phyloP scores from a whole-genome alignment of 352 stramenopile genomes.

The Phytophthora niederhauseri region DNA sequence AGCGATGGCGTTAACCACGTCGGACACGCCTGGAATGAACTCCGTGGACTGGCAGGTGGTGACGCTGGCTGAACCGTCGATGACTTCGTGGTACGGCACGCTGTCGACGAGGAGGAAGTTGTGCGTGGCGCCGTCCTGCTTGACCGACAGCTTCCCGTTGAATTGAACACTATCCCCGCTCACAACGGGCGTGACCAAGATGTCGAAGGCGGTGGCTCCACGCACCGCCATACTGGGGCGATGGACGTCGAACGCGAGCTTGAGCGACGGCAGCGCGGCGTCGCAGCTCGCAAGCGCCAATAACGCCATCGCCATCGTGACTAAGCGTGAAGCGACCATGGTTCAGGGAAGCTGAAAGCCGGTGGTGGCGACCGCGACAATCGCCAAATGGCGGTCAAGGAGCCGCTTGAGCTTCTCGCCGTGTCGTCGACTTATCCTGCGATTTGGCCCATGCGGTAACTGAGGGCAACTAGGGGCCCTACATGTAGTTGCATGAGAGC shows the following conservation, averaged over 20 bases:
- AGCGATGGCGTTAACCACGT: slow-evolving; percentile 1
- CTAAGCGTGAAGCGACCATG: slow-evolving; percentile 14
- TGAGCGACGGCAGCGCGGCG: slow-evolving; percentile 25
- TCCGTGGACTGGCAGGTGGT: neutral
- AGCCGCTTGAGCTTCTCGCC: neutral
- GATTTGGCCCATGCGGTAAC: slow-evolving; percentile 6
- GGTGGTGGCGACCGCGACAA: slow-evolving; percentile 1
- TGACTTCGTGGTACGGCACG: neutral
- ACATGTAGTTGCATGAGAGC: too few species aligned
- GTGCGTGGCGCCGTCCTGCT: neutral
- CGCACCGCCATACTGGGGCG: slow-evolving; percentile 47
- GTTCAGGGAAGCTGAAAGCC: neutral
- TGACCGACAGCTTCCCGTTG: neutral
- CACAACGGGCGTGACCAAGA: slow-evolving; percentile 37
- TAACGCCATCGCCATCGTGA: neutral
- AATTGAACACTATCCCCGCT: slow-evolving; percentile 24
- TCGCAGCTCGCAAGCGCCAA: neutral
- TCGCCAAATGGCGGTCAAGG: slow-evolving; percentile 9
- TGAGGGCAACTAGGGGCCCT: too few species aligned
- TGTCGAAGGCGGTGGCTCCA: slow-evolving; percentile 38
- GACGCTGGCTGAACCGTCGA: neutral
- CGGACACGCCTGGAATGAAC: neutral
- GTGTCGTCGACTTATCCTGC: slow-evolving; percentile 14
- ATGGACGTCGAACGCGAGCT: slow-evolving; percentile 41
- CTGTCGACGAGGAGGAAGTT: neutral